A percentile compares a stretch with the other conserved stretches of the same genome.
phyloP scores from a whole-genome alignment of 345 rosid genomes.

The Geranium brycei region DNA sequence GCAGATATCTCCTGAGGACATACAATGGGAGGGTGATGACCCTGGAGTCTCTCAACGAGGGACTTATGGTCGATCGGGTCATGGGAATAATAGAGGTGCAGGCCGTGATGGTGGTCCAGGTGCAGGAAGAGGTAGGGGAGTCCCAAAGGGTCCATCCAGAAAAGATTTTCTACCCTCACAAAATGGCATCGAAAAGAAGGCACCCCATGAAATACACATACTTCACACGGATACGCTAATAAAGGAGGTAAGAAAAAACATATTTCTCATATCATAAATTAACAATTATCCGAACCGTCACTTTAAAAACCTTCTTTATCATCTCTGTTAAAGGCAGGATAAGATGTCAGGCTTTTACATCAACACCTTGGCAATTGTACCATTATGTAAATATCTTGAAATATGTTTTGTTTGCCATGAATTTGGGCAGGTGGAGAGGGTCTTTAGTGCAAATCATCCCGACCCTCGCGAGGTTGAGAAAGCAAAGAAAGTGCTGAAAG shows the following conservation, averaged over 20 bases:
- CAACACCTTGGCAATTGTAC: no score
- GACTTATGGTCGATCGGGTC: slow-evolving; percentile 30
- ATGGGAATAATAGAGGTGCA: slow-evolving; percentile 36
- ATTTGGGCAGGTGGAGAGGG: slow-evolving; percentile 60
- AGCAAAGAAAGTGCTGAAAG: slow-evolving; percentile 70
- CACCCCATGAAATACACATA: slow-evolving; percentile 46
- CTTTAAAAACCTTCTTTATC: no score
- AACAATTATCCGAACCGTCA: no score
- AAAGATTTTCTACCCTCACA: slow-evolving; percentile 55
- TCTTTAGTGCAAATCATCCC: slow-evolving; percentile 47
- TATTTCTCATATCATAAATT: slow-evolving; percentile 4
- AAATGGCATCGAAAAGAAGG: slow-evolving; percentile 66
- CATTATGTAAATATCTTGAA: no score
- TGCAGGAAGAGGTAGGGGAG: slow-evolving; percentile 48
- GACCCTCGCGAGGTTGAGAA: slow-evolving; percentile 70
- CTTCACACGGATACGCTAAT: slow-evolving; percentile 58
- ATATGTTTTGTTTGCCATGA: neutral
- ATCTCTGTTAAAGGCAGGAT: no score
- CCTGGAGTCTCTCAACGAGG: slow-evolving; percentile 44
- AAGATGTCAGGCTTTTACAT: no score
- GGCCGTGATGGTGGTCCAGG: slow-evolving; percentile 40
- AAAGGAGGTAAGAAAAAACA: slow-evolving; percentile 42
- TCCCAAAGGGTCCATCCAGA: slow-evolving; percentile 43
- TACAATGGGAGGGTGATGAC: slow-evolving; percentile 61
- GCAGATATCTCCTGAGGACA: slow-evolving; percentile 76